These are phyloP conservation scores for Cyanodermella asteris DNA, from an alignment of 2,329 filamentous ascomycete genomes.

Conservation along the genomic window DNA sequence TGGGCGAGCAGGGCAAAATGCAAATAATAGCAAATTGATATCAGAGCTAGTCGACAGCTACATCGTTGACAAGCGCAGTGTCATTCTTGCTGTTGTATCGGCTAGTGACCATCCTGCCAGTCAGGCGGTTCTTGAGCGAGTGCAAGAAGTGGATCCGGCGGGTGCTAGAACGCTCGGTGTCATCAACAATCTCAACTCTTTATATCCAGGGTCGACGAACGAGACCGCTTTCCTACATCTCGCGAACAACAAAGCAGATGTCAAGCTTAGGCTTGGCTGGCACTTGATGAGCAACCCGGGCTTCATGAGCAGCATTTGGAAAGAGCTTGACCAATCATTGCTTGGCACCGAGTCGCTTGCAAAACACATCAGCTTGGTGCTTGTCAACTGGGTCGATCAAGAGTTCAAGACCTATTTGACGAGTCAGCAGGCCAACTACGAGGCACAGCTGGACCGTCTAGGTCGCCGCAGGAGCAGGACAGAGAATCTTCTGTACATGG, in stretches of 20 bases:
- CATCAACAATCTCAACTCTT: constrained; percentile 21
- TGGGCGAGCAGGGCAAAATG: constrained; percentile 25
- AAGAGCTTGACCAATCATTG: no score
- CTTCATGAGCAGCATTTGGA: no score
- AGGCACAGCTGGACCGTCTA: no score
- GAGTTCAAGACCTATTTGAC: no score
- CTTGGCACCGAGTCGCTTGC: no score
- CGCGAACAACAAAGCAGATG: constrained; percentile 17
- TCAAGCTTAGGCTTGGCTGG: constrained; percentile 15
- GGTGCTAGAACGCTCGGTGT: constrained; percentile 20
- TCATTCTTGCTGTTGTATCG: constrained; percentile 24
- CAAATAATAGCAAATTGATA: constrained; percentile 23
- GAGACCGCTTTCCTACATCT: constrained; percentile 10
- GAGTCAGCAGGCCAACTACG: no score
- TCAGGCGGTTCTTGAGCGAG: constrained; percentile 13
- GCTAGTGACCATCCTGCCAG: constrained; percentile 19
- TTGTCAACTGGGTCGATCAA: no score
- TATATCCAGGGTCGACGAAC: constrained; percentile 11
- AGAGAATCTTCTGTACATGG: no score
- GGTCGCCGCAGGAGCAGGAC: no score
- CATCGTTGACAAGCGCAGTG: constrained; percentile 19
- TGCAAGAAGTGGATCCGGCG: constrained; percentile 13
- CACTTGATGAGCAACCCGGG: constrained; percentile 10
- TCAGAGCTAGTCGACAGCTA: constrained; percentile 22
- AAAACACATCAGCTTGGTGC: no score